phyloP scores from a whole-genome alignment of 2,329 filamentous ascomycete species.

The Pseudocercospora vitis region DNA sequence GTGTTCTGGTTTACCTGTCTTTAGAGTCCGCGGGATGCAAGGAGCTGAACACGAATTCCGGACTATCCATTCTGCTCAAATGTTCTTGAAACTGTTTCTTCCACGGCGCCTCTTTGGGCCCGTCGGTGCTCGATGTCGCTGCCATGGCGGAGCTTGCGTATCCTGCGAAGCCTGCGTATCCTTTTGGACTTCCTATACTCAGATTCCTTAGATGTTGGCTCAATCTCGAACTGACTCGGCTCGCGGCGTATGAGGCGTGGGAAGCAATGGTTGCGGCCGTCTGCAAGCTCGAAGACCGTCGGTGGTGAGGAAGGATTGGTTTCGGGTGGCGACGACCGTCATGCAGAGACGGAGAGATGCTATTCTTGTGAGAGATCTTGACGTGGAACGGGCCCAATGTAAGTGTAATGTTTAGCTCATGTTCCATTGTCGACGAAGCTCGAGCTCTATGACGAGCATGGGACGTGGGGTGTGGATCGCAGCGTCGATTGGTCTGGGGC shows the following conservation, averaged over 20 bases:
- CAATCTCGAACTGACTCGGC: conserved; percentile 1
- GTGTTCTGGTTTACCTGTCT: conserved; percentile 28
- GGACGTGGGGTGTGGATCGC: conserved; percentile 1
- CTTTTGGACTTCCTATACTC: background rate
- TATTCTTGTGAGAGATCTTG: conserved; percentile 10
- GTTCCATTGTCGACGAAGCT: conserved; percentile 10
- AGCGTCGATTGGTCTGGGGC: background rate
- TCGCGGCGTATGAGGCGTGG: conserved; percentile 26
- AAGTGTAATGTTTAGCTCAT: conserved; percentile 18
- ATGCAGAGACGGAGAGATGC: conserved; percentile 6
- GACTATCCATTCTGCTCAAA: conserved; percentile 49
- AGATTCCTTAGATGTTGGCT: background rate
- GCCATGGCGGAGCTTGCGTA: no score
- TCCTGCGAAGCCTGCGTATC: no score
- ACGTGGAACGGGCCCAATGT: conserved; percentile 17
- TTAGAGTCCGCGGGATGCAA: conserved; percentile 43
- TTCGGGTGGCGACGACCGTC: background rate
- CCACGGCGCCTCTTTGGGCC: conserved; percentile 51
- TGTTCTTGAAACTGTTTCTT: conserved; percentile 52
- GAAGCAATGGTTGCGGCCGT: conserved; percentile 35
- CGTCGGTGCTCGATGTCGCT: conserved; percentile 37
- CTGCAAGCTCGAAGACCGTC: background rate
- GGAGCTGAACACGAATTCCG: conserved; percentile 55
- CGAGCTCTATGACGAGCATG: conserved; percentile 16
- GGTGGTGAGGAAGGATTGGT: background rate